Base-by-base conservation (phyloP, 1,139 yeast genomes). In the Saccharomyces uvarum region DNA sequence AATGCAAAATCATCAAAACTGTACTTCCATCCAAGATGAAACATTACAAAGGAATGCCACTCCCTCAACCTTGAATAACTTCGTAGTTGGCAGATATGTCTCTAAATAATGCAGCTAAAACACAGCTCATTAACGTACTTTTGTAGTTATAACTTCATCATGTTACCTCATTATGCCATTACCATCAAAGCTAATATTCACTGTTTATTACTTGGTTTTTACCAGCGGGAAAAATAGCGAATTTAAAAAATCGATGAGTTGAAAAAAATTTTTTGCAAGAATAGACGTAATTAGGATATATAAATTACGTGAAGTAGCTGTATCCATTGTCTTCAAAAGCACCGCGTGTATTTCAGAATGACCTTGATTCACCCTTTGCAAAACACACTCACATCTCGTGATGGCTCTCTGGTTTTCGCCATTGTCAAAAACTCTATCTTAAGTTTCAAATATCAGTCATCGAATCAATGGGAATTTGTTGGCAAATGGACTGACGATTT, bases 351-450 rank as follows among this genome's bases (percentile, higher is more conserved):
- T 33, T 27, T 9, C 26, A 32, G 8, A 29, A 62, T 57, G 61
- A 38, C 54, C n/a, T 77, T 84, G 82, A 82, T 82, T 64, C 91
- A 86, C 63, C 93, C 93, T 32, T 80, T 81, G 66, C 91, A 85
- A 65, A 75, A 79, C 49, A 67, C 83, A 3, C 65, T 77, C 7
- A 64, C 79, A 19, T 77, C 74, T 61, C 64, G 66, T 7, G 67
- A 71, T 26, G 82, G 83, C 0, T 68, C 74, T 2, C 70, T 76
- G 46, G 67, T 86, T 21, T 84, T 79, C 68, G 77, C 80, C 0
- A 75, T 85, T 0, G 78, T 81, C 2, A 82, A 83, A 62, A 84
- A 83, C 64, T 73, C 76, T 29, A 71, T 86, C 28, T 77, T 77
- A 54, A 86, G 77, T 9, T 84, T 77, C 62, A 71, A 73, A 47